These are phyloP conservation scores for Penicillium sp. DNA, from an alignment of 2,329 filamentous ascomycete genomes.

Conservation along the genomic window DNA sequence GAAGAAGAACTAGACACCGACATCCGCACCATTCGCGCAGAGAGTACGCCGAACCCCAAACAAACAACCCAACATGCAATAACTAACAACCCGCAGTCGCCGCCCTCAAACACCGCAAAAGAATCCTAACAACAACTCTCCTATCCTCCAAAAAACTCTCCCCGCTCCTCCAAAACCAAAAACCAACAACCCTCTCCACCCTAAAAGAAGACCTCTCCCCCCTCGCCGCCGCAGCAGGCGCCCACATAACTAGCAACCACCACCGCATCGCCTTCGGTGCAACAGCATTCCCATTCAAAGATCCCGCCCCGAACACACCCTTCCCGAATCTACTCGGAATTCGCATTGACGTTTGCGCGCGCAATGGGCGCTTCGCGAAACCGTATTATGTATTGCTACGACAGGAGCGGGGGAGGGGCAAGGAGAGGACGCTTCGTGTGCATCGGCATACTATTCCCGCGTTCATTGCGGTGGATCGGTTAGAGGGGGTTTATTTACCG, in stretches of 20 bases:
- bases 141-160: constrained; percentile 37
- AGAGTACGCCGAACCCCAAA: constrained; percentile 37
- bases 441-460: constrained; percentile 52
- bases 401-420: constrained; percentile 24
- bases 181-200: constrained; percentile 7
- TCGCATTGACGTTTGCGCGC: constrained; percentile 46
- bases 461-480: constrained; percentile 45
- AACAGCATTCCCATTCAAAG: constrained; percentile 51
- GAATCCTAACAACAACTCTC: constrained; percentile 46
- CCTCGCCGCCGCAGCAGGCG: constrained; percentile 33
- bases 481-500: constrained; percentile 43
- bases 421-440: constrained; percentile 34
- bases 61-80: background rate
- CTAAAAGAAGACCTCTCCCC: constrained; percentile 35
- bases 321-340: constrained; percentile 42
- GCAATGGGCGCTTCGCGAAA: constrained; percentile 44
- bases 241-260: constrained; percentile 43
- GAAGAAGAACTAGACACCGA: constrained; percentile 44
- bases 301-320: constrained; percentile 42
- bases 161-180: constrained; percentile 36
- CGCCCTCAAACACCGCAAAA: constrained; percentile 42
- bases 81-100: constrained; percentile 34
- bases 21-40: constrained; percentile 44
- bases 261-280: constrained; percentile 50
- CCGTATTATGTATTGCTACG: constrained; percentile 50